phyloP scores from a whole-genome alignment of 2,329 filamentous ascomycete species.

The Botrytis hyacinthi region DNA sequence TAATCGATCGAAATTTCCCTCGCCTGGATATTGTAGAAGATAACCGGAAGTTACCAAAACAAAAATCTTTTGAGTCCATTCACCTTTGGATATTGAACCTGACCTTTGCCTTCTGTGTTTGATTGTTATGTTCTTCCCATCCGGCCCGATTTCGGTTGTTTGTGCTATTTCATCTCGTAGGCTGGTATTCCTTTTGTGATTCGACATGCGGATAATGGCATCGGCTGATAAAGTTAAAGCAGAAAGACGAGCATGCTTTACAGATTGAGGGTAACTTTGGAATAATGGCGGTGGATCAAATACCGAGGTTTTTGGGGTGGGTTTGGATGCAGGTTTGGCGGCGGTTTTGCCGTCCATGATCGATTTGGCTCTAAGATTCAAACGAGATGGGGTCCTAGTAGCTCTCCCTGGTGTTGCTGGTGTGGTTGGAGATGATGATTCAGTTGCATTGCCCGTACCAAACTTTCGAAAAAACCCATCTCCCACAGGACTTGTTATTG shows the following conservation, averaged over 20 bases:
- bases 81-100: slow-evolving; percentile 46
- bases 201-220: slow-evolving; percentile 58
- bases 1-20: slow-evolving; percentile 66
- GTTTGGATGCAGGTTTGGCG: slow-evolving; percentile 23
- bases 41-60: slow-evolving; percentile 68
- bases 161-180: slow-evolving; percentile 41
- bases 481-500: slow-evolving; percentile 27
- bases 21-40: slow-evolving; percentile 70
- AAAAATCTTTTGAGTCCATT: slow-evolving; percentile 71
- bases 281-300: slow-evolving; percentile 77
- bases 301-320: slow-evolving; percentile 31
- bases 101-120: slow-evolving; percentile 40
- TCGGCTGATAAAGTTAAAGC: slow-evolving; percentile 69
- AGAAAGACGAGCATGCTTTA: slow-evolving; percentile 70
- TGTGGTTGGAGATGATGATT: slow-evolving; percentile 22
- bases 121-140: slow-evolving; percentile 44
- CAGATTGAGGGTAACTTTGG: slow-evolving; percentile 80
- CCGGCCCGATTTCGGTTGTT: slow-evolving; percentile 29
- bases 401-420: slow-evolving; percentile 24
- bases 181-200: slow-evolving; percentile 51
- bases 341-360: slow-evolving; percentile 28
- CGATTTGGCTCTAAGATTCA: slow-evolving; percentile 32
- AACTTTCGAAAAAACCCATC: slow-evolving; percentile 22
- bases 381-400: slow-evolving; percentile 28
- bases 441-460: slow-evolving; percentile 21